Evolutionary conservation across 176 grass and related monocot genomes (phyloP).

Genomic region (Triticum monococcum): DNA sequence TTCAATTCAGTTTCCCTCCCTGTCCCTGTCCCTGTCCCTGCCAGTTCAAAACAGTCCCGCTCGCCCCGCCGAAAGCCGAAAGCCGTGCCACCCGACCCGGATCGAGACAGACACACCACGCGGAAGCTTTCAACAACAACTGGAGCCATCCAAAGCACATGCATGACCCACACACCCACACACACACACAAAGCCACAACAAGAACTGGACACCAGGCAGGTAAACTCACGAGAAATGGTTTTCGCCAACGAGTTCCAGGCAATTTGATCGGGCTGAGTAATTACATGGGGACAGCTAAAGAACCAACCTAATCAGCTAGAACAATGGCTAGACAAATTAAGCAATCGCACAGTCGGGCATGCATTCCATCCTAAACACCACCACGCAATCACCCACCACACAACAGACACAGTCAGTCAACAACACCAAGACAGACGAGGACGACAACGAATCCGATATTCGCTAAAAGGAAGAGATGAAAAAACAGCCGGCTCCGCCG

Average conservation of each 20-base stretch:
- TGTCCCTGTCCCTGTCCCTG: background rate
- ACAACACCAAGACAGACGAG: background rate
- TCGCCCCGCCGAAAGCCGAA: background rate
- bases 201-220: too few species aligned
- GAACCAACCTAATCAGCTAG: constrained; percentile 38
- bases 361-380: constrained; percentile 39
- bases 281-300: constrained; percentile 50
- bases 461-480: constrained; percentile 20
- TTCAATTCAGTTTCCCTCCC: background rate
- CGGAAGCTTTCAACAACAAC: background rate
- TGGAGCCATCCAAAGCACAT: background rate
- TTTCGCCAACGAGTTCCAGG: constrained; percentile 1
- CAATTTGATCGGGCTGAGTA: constrained; percentile 18
- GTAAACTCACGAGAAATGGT: background rate
- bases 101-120: background rate
- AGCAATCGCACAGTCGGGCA: constrained; percentile 40
- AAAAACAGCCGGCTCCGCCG: constrained; percentile 18
- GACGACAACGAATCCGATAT: constrained; percentile 14
- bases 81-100: constrained; percentile 6
- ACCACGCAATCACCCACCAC: background rate
- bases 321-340: constrained; percentile 27
- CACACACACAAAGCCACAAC: background rate
- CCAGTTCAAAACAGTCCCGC: background rate
- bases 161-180: background rate
- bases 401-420: constrained; percentile 29